Evolutionary conservation across 805 yeast genomes (phyloP).

Genomic region (Starmerella bacillaris): DNA sequence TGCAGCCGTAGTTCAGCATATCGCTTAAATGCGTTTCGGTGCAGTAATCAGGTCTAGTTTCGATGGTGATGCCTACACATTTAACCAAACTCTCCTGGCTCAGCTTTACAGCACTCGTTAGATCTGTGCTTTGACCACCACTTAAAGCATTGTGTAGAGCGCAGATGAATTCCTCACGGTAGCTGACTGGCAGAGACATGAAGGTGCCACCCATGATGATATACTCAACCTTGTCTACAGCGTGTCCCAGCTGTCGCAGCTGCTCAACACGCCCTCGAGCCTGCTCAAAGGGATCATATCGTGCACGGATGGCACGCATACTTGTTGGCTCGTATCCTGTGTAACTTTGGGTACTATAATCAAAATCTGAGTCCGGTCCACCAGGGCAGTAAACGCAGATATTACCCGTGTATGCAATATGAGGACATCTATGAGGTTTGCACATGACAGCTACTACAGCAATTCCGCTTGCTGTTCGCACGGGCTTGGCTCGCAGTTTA

Average conservation of each 20-base stretch:
- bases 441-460: conserved; percentile 99
- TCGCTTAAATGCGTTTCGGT: conserved; percentile 88
- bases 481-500: conserved; percentile 94
- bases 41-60: conserved; percentile 96
- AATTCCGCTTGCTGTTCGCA: conserved; percentile 93
- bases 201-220: conserved; percentile 98
- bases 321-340: conserved; percentile 98
- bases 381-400: conserved; percentile 98
- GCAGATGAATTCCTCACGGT: conserved; percentile 75
- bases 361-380: conserved; percentile 96
- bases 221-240: conserved; percentile 92
- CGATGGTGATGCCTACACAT: conserved; percentile 96
- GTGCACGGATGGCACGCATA: conserved; percentile 96
- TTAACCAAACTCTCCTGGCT: conserved; percentile 90
- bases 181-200: conserved; percentile 81
- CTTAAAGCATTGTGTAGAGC: conserved; percentile 88
- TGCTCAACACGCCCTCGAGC: conserved; percentile 96
- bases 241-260: conserved; percentile 83
- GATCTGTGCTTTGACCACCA: conserved; percentile 70
- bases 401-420: conserved; percentile 95
- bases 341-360: conserved; percentile 92
- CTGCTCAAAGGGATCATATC: conserved; percentile 96
- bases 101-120: conserved; percentile 77
- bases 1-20: conserved; percentile 91
- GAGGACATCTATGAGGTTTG: conserved; percentile 98